Base-by-base conservation (phyloP, 2,329 filamentous ascomycete species). In the Aspergillus sojae region DNA sequence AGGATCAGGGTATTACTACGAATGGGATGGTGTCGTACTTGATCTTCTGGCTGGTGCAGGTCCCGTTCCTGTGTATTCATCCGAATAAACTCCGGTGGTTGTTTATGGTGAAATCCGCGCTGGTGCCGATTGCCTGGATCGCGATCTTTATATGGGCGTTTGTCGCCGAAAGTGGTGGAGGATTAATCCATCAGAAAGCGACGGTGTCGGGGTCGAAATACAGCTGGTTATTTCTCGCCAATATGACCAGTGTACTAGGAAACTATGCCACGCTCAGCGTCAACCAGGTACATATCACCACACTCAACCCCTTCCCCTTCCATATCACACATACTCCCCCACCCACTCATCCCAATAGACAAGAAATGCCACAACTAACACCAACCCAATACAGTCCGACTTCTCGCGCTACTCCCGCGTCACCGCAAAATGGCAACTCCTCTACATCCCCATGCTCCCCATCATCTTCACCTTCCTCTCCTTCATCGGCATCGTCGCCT, bases 81-180 rank as follows among this genome's bases (percentile, higher is more conserved):
- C 75, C 79, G 6, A 77, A 82, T 54, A 77, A 77, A 11, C 65
- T 79, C 9, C 73, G 77, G 3, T 77, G 72, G 70, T 60, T 81
- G 57, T 80, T 80, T 57, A 68, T 74, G 16, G 68, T 69, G n/a
- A 80, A 80, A 62, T 72, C 65, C 0, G 67, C 83, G 5, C 73
- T 81, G 3, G 83, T 88, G 12, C 88, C 87, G 1, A 77, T 85
- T n/a, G 83, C 85, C 2, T 88, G 86, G 71, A 81, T 90, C 62
- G 86, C 85, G 2, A 88, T 88, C 26, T 80, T 90, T 70, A 84
- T 87, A 53, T 90, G 88, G 87, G 84, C 84, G 4, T 82, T 90
- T 63, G 82, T 84, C 2, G 78, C 80, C 5, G 85, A 85, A 57
- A 84, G 85, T 4, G 83, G 84, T 23, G 80, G 84, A 5, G 75